Evolutionary conservation across 1,139 yeast species (phyloP).

Genomic region (Hansenula anomala): DNA sequence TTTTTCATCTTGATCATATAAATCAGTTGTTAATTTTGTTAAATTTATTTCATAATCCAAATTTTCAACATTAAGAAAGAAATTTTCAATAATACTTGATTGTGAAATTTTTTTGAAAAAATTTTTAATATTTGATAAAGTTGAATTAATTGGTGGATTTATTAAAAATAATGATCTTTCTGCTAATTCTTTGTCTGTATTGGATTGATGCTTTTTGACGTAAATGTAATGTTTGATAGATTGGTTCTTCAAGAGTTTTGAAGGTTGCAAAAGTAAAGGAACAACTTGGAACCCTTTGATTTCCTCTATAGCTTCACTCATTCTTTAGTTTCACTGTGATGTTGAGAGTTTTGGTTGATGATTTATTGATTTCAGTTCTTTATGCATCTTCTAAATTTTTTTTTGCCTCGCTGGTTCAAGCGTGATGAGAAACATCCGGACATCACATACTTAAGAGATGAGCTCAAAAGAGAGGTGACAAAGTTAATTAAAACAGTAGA

Average conservation of each 20-base stretch:
- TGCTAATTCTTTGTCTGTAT: constrained; percentile 34
- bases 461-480: too few species aligned
- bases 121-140: constrained; percentile 46
- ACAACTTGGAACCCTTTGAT: constrained; percentile 33
- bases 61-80: constrained; percentile 35
- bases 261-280: constrained; percentile 28
- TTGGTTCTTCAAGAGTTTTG: constrained; percentile 16
- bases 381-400: neutral
- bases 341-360: too few species aligned
- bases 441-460: neutral
- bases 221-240: constrained; percentile 44
- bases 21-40: constrained; percentile 55
- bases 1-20: constrained; percentile 30
- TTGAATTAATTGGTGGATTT: constrained; percentile 67
- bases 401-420: neutral
- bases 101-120: constrained; percentile 57
- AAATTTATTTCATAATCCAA: constrained; percentile 51
- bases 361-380: too few species aligned
- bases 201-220: constrained; percentile 55
- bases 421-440: neutral
- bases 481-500: neutral
- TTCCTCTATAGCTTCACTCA: constrained; percentile 12
- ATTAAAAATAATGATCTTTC: constrained; percentile 62
- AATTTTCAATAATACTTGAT: constrained; percentile 55
- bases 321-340: too few species aligned